Conservation (phyloP, 371 early-diverging fungal genomes). For the Mycotypha africana region DNA sequence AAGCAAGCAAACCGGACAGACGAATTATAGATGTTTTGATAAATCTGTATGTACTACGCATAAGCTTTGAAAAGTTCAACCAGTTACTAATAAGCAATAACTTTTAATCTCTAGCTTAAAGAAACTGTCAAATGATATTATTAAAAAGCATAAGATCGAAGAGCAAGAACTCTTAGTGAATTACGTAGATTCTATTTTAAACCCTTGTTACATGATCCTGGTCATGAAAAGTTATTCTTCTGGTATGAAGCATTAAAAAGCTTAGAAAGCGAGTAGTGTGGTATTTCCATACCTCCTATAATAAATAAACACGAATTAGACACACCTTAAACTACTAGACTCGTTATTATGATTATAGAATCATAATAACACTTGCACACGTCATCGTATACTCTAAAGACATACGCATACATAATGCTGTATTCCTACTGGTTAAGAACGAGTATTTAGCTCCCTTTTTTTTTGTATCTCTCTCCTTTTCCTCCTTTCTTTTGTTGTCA, state of each 20-base stretch:
- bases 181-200: constrained; percentile 7
- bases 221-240: constrained; percentile 6
- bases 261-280: no score
- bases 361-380: no score
- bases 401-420: no score
- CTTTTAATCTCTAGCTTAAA: constrained; percentile 12
- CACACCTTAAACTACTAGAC: no score
- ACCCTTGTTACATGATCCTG: constrained; percentile 7
- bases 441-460: no score
- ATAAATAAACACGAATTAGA: no score
- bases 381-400: no score
- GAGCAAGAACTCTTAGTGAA: constrained; percentile 9
- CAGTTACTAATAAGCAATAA: constrained; percentile 2
- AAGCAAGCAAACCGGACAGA: constrained; percentile 9
- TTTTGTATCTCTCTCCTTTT: no score
- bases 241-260: constrained; percentile 9
- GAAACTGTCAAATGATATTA: constrained; percentile 10
- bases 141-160: constrained; percentile 2
- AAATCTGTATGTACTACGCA: constrained; percentile 9
- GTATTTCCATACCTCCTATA: no score
- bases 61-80: constrained; percentile 1
- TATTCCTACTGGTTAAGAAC: no score
- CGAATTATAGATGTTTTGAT: constrained; percentile 9
- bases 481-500: no score
- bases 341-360: no score